Percentiles rank a stretch among this genome's conserved stretches.
These are phyloP conservation scores for Aspergillus sp. DNA, from an alignment of 2,329 filamentous ascomycete genomes.

Conservation along the genomic window DNA sequence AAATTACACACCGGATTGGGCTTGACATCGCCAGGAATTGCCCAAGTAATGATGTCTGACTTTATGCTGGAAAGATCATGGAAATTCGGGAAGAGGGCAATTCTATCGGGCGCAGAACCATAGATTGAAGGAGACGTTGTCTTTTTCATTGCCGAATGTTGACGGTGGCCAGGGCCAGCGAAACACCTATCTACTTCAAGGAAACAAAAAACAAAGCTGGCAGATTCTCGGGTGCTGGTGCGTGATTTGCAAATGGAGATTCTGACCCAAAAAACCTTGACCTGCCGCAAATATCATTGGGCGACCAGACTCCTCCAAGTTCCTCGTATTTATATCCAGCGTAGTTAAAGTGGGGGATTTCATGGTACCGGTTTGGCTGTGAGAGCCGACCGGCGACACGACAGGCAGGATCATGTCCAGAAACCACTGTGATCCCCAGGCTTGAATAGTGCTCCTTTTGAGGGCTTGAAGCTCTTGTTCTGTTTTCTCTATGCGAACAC, in stretches of 20 bases:
- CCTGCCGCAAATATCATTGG: not conserved
- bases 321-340: constrained; percentile 6
- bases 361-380: not conserved
- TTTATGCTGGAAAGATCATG: not conserved
- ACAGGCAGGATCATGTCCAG: too few species aligned
- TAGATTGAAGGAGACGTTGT: not conserved
- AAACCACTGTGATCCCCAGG: not conserved
- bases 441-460: not conserved
- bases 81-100: not conserved
- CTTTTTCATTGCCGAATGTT: not conserved
- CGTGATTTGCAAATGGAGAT: not conserved
- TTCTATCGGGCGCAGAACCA: not conserved
- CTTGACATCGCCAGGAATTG: not conserved
- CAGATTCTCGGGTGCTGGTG: not conserved
- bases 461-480: not conserved
- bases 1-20: not conserved
- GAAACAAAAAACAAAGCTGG: not conserved
- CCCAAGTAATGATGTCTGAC: not conserved
- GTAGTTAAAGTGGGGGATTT: not conserved
- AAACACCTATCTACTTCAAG: too few species aligned
- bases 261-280: not conserved
- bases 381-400: too few species aligned
- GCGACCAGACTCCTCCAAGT: not conserved
- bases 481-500: not conserved
- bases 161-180: not conserved